Percentiles rank a stretch among this genome's conserved stretches.
phyloP scores from a whole-genome alignment of 2,329 filamentous ascomycete genomes.

The Claviceps sp. region DNA sequence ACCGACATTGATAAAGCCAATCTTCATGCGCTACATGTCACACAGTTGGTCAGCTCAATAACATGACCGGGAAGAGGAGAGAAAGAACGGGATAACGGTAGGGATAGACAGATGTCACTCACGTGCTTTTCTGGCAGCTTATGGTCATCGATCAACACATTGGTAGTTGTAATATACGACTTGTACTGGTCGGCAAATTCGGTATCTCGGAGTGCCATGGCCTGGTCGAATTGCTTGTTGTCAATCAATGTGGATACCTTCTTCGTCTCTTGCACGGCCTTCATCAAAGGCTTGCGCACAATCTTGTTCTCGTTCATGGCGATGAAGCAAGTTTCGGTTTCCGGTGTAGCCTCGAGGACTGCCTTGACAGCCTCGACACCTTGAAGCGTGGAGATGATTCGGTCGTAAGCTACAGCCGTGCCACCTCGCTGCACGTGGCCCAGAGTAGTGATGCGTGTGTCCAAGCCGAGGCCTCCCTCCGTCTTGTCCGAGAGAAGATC shows the following conservation, averaged over 20 bases:
- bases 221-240: conserved; percentile 70
- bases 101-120: conserved; percentile 14
- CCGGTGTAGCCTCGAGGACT: conserved; percentile 76
- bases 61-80: background rate
- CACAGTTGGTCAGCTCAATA: background rate
- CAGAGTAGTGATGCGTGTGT: conserved; percentile 88
- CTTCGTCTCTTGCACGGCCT: conserved; percentile 79
- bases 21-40: conserved; percentile 57
- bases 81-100: too few species aligned
- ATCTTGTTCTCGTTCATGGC: conserved; percentile 98
- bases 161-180: conserved; percentile 83
- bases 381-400: conserved; percentile 84
- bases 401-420: conserved; percentile 82
- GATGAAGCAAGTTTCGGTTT: conserved; percentile 87
- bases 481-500: conserved; percentile 69
- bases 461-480: conserved; percentile 54
- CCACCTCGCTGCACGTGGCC: conserved; percentile 97
- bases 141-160: conserved; percentile 57
- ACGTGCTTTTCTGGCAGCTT: conserved; percentile 60
- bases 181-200: conserved; percentile 90
- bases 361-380: conserved; percentile 90
- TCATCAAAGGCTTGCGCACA: conserved; percentile 73
- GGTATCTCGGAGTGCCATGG: conserved; percentile 78
- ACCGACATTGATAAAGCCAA: conserved; percentile 94
- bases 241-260: conserved; percentile 72